Conservation (phyloP, 1,284 basidiomycete species). For the Cystobasidium sp. region DNA sequence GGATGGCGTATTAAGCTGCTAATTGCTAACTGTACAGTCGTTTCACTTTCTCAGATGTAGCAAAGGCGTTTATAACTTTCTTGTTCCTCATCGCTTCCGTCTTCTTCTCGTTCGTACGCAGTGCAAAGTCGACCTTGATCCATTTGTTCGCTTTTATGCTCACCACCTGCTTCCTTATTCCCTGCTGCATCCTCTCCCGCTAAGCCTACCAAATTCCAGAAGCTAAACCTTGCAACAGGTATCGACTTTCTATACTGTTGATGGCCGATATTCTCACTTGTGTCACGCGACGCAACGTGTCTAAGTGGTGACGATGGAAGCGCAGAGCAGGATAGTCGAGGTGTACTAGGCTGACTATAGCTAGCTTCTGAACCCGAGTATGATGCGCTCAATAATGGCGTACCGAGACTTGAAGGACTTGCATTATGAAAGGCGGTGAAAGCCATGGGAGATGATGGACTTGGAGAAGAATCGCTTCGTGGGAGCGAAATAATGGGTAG, state of each 20-base stretch:
- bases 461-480: neutral
- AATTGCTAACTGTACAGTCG: neutral
- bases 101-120: neutral
- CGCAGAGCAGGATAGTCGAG: neutral
- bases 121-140: neutral
- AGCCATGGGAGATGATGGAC: neutral
- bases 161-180: neutral
- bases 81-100: conserved; percentile 1
- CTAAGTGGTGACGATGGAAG: neutral
- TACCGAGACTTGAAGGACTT: neutral
- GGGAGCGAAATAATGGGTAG: neutral
- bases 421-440: neutral
- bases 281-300: neutral
- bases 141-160: neutral
- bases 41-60: conserved; percentile 4
- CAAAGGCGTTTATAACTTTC: conserved; percentile 26
- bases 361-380: neutral
- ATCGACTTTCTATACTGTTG: neutral
- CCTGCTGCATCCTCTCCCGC: neutral
- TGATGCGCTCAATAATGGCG: neutral
- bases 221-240: conserved; percentile 25
- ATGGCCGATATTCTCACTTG: neutral
- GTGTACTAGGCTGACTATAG: conserved; percentile 9
- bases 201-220: conserved; percentile 37
- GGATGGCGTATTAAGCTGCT: neutral